Base-by-base conservation (phyloP, 306 rosid species). In the Rosa lucieae region DNA sequence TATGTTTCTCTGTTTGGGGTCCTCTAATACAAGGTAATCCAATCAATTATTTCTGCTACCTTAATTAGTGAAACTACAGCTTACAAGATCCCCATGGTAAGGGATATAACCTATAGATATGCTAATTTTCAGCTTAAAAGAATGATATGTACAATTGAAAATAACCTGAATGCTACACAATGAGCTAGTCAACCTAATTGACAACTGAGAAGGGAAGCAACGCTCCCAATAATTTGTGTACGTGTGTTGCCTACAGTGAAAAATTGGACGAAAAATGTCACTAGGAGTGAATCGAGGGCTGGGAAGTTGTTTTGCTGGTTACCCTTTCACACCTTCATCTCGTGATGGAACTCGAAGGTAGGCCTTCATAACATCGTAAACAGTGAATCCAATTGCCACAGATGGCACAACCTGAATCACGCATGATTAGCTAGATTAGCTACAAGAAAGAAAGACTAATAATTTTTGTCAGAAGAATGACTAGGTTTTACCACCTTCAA, bases 341-440 rank as follows among this genome's bases (percentile, higher is more conserved):
- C 99, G 83, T 81, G 99, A 87, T 48, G 98, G 98, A 82, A 95
- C 97, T 87, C 86, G 86, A 52, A 93, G 87, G 81, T 40, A 84
- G 62, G 84, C 63, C 82, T 95, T 95, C 97, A 90, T 83, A 32
- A 82, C 77, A 78, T 95, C 99, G 67, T 91, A 95, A 77, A 93
- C 94, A n/a, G 98, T 95, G 78, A 92, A 95, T 67, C 99, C 96
- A n/a, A 95, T 93, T 21, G 99, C 99, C 69, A 86, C 98, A 49
- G 99, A 95, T 62, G 99, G 99, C 55, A 92, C 99, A 47, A 92
- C 98, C 99, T 95, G 91, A 79, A 86, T 79, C 40, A 74, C 80
- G 80, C 42, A 39, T 39, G 8, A 67, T 58, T 58, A 79, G 59
- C 77, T 75, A 84, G 8, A 67, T 58, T 58, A 79, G 59, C 77